These are phyloP conservation scores for Apiotrichum porosum DNA, from an alignment of 1,284 basidiomycete genomes.

Conservation along the genomic window DNA sequence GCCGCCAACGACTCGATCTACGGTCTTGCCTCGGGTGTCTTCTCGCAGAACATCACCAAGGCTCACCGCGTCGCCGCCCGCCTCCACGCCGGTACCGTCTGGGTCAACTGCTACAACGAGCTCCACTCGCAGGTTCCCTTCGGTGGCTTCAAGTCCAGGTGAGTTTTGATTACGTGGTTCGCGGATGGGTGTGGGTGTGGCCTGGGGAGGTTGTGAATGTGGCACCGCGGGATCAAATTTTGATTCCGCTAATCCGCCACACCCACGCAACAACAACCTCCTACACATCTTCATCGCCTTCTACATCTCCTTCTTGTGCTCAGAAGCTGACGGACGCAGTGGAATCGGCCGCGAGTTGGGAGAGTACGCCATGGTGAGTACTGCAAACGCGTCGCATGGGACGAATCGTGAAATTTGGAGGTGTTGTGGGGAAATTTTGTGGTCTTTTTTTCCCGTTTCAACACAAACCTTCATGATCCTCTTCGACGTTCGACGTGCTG, in stretches of 20 bases:
- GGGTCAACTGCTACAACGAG: slow-evolving; percentile 71
- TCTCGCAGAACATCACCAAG: slow-evolving; percentile 70
- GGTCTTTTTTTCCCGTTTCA: too few relatives aligned
- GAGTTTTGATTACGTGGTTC: too few relatives aligned
- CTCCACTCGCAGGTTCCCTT: slow-evolving; percentile 67
- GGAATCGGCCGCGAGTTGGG: slow-evolving; percentile 49
- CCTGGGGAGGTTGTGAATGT: too few relatives aligned
- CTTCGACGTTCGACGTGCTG: too few relatives aligned
- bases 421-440: too few relatives aligned
- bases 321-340: background rate
- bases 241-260: too few relatives aligned
- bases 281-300: background rate
- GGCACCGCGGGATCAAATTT: too few relatives aligned
- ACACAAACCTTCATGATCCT: too few relatives aligned
- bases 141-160: slow-evolving; percentile 71
- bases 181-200: too few relatives aligned
- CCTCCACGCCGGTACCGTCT: slow-evolving; percentile 65
- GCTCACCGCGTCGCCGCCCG: slow-evolving; percentile 69
- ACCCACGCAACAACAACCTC: background rate
- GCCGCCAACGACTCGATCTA: slow-evolving; percentile 81
- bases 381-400: too few relatives aligned
- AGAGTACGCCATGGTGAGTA: slow-evolving; percentile 65
- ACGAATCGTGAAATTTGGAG: too few relatives aligned
- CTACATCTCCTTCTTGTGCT: background rate
- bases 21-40: slow-evolving; percentile 82